Percentiles rank a stretch among this genome's conserved stretches.
Evolutionary conservation across 73 alveolate species (phyloP).

Genomic region (Uronychia binucleata): DNA sequence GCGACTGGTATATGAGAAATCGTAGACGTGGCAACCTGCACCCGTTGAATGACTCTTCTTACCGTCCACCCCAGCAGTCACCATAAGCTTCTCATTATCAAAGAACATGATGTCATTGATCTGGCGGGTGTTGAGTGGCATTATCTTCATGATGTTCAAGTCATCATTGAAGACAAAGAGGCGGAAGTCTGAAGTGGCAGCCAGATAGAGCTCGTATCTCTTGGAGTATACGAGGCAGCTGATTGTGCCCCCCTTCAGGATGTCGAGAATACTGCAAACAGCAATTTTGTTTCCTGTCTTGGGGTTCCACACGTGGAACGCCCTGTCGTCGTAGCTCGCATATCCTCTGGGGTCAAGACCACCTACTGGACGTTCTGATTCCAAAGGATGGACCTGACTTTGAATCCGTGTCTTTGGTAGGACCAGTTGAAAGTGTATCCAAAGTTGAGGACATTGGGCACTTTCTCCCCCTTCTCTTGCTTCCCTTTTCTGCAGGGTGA

Average conservation of each 20-base stretch:
- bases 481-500: neutral
- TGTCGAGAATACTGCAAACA: neutral
- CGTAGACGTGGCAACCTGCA: neutral
- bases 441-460: constrained; percentile 5
- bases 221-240: constrained; percentile 2
- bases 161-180: constrained; percentile 54
- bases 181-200: constrained; percentile 41
- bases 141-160: constrained; percentile 3
- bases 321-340: neutral
- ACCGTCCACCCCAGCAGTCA: neutral
- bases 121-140: neutral
- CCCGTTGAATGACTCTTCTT: neutral
- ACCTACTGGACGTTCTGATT: constrained; percentile 14
- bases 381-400: constrained; percentile 31
- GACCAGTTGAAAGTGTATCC: constrained; percentile 9
- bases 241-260: neutral
- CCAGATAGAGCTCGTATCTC: constrained; percentile 5
- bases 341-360: neutral
- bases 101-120: neutral
- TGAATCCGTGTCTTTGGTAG: constrained; percentile 2
- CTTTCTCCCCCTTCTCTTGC: neutral
- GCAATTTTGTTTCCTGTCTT: neutral
- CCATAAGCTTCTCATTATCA: neutral
- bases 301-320: constrained; percentile 30
- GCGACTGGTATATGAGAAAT: neutral